Evolutionary conservation across 768 basidiomycete genomes (phyloP).

Genomic region (Dacryopinax spathularia): DNA sequence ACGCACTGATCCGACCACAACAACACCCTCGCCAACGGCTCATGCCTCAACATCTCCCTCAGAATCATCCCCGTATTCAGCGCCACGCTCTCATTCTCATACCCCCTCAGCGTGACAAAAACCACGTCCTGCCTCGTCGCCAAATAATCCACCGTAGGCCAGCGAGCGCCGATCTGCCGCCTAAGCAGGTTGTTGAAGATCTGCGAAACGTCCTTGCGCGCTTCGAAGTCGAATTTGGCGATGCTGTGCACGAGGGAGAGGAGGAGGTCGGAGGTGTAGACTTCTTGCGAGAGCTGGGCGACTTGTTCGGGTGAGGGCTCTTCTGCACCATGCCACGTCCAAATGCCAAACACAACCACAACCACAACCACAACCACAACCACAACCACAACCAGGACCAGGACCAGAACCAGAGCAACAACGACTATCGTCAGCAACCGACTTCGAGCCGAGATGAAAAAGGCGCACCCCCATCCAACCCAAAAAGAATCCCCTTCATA

Average conservation of each 20-base stretch:
- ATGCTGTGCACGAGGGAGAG: slow-evolving; percentile 44
- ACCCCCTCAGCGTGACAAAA: slow-evolving; percentile 74
- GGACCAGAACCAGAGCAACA: too few species aligned
- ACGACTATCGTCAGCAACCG: neutral
- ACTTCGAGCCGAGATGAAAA: neutral
- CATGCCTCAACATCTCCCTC: slow-evolving; percentile 90
- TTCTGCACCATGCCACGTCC: too few species aligned
- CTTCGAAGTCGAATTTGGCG: slow-evolving; percentile 19
- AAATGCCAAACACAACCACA: too few species aligned
- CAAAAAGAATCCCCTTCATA: slow-evolving; percentile 74
- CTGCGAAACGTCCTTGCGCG: slow-evolving; percentile 31
- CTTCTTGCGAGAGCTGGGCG: slow-evolving; percentile 90
- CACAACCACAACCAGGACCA: too few species aligned
- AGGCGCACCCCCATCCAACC: slow-evolving; percentile 59
- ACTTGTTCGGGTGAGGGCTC: slow-evolving; percentile 81
- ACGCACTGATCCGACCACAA: slow-evolving; percentile 86
- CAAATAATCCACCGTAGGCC: slow-evolving; percentile 95
- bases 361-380: too few species aligned
- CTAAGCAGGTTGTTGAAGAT: slow-evolving; percentile 33
- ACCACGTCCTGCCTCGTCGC: slow-evolving; percentile 54
- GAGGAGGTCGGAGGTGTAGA: slow-evolving; percentile 80
- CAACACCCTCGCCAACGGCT: slow-evolving; percentile 75
- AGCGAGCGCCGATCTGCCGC: slow-evolving; percentile 83
- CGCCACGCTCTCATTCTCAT: slow-evolving; percentile 89
- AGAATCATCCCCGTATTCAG: slow-evolving; percentile 97